These are phyloP conservation scores for Fusarium marasasianum DNA, from an alignment of 2,329 filamentous ascomycete species.

Conservation along the genomic window DNA sequence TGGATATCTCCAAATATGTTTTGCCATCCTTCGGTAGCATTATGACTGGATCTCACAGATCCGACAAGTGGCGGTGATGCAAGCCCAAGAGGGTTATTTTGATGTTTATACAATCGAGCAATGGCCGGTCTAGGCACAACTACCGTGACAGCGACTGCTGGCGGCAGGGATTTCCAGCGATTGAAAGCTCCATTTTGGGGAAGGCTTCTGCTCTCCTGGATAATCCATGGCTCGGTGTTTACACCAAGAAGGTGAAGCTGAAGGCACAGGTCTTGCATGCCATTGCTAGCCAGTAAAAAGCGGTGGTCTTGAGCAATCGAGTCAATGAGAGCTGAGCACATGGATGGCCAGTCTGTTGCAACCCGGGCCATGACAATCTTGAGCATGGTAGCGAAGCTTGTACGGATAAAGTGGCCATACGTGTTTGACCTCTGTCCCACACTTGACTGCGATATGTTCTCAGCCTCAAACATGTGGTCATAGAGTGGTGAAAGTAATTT, in stretches of 20 bases:
- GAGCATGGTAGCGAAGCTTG: constrained; percentile 52
- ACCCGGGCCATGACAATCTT: constrained; percentile 49
- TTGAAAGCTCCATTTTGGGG: constrained; percentile 44
- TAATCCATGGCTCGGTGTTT: constrained; percentile 46
- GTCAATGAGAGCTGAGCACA: constrained; percentile 44
- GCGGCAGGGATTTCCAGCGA: constrained; percentile 51
- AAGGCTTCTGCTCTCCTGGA: constrained; percentile 27
- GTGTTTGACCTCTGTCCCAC: constrained; percentile 6
- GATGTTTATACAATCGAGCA: constrained; percentile 40
- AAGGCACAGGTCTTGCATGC: constrained; percentile 48
- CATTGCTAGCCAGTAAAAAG: constrained; percentile 44
- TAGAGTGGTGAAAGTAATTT: constrained; percentile 54
- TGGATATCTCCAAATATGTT: constrained; percentile 54
- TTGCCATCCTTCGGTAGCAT: constrained; percentile 43
- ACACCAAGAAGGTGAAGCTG: constrained; percentile 51
- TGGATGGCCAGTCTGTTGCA: constrained; percentile 47
- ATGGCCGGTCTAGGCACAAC: constrained; percentile 46
- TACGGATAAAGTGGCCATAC: constrained; percentile 50
- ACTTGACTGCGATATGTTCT: constrained; percentile 44
- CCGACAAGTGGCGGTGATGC: constrained; percentile 45
- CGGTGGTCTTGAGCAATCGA: constrained; percentile 45
- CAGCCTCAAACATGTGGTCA: constrained; percentile 55
- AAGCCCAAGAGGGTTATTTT: constrained; percentile 12
- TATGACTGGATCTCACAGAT: constrained; percentile 40
- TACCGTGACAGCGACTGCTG: constrained; percentile 50